Percentiles rank a stretch among this genome's conserved stretches.
These are phyloP conservation scores for Dillenia suffruticosa DNA, from an alignment of 164 flowering plant species.

Conservation along the genomic window DNA sequence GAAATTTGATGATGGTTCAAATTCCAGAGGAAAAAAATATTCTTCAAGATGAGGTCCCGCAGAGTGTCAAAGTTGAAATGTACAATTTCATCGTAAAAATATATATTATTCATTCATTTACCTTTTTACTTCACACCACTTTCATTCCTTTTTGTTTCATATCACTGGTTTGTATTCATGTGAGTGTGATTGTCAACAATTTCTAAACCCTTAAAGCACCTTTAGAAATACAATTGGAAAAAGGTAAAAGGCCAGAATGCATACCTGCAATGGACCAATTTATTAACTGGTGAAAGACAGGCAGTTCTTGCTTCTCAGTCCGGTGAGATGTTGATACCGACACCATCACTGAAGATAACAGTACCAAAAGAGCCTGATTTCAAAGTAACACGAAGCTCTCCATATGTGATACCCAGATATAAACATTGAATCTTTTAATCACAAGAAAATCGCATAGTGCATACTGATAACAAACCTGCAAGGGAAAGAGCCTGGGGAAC, in stretches of 20 bases:
- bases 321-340: slow-evolving; percentile 72
- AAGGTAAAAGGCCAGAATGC: background rate
- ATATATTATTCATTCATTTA: too few relatives aligned
- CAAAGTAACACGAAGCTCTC: slow-evolving; percentile 5
- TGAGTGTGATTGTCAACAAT: too few relatives aligned
- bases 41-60: too few relatives aligned
- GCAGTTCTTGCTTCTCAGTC: slow-evolving; percentile 80
- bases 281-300: slow-evolving; percentile 60
- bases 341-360: slow-evolving; percentile 77
- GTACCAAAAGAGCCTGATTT: slow-evolving; percentile 64
- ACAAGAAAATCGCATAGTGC: background rate
- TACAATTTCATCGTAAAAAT: too few relatives aligned
- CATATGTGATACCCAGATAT: slow-evolving; percentile 2
- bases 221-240: background rate
- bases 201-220: too few relatives aligned
- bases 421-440: slow-evolving; percentile 8
- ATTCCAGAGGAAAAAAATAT: too few relatives aligned
- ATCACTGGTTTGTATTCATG: too few relatives aligned
- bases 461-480: slow-evolving; percentile 50
- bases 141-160: too few relatives aligned
- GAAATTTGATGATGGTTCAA: too few relatives aligned
- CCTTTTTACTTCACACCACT: too few relatives aligned
- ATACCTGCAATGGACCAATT: slow-evolving; percentile 89
- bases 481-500: slow-evolving; percentile 52
- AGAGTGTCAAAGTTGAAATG: too few relatives aligned